Evolutionary conservation across 2,329 filamentous ascomycete genomes (phyloP), one percentile per base, ranked within the genome.

Genomic region (Chlorencoelia australis): DNA sequence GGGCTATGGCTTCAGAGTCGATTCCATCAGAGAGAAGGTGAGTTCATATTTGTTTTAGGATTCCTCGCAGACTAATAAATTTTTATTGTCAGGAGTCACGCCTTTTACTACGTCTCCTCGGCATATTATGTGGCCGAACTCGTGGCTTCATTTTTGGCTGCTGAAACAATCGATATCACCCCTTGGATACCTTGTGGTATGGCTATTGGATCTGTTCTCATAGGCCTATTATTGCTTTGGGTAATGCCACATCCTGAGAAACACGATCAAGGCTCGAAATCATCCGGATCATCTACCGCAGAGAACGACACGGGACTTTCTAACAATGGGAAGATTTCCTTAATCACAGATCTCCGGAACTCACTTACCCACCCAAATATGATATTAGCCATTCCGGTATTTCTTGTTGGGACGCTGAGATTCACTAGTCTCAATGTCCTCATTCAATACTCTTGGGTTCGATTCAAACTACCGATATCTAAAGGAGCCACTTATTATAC

Each of bases 81-180:
- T 30, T 10, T 11, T 7, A 34, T 2, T 20, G 10, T 5, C 13
- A 54, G 53, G 37, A 55, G 52, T 28, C 44, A 50, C 35, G 46
- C 45, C 1, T 56, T 54, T 30, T 56, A 56, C 19, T 53, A 53
- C 25, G 53, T 56, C 25, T 56, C 54, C 28, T 54, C 53, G 7
- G 50, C 53, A 16, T 56, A 52, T 26, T 56, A 55, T 28, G 35
- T 51, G 17, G 52, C 52, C 2, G 53, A 56, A 27, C 44, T 56
- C 10, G 38, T 53, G 4, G 49, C 46, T 11, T 56, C 53, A 4
- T 51, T 45, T 18, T 17, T 51, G 10, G 53, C 52, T 3, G 44
- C 49, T 1, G 21, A 51, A 2, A 55, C 52, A 2, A 50, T 40
- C 8, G 52, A 54, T 17, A 52, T 55, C 4, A 51, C 51, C 4